Percentiles rank a stretch among this genome's conserved stretches.
These are phyloP conservation scores for Fragosphaeria purpurea DNA, from an alignment of 2,329 filamentous ascomycete species.

Conservation along the genomic window DNA sequence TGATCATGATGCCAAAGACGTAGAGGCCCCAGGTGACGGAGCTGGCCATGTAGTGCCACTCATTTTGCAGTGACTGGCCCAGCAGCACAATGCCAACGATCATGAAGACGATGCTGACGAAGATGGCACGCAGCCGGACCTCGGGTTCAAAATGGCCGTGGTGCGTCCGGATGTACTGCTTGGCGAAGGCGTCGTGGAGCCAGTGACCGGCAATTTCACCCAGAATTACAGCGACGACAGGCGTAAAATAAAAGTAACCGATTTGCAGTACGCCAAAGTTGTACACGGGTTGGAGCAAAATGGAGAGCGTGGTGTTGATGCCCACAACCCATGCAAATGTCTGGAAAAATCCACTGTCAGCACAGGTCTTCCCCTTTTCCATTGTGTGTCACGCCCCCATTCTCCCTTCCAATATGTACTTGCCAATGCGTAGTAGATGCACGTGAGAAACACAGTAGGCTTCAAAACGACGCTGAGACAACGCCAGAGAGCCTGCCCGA, in stretches of 20 bases:
- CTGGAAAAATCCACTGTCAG: conserved; percentile 3
- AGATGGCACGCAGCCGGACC: conserved; percentile 38
- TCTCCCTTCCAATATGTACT: background rate
- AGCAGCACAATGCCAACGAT: conserved; percentile 39
- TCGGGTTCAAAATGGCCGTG: conserved; percentile 47
- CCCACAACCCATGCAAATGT: conserved; percentile 43
- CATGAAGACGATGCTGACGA: conserved; percentile 38
- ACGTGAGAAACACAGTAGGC: conserved; percentile 26
- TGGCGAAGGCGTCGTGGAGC: conserved; percentile 42
- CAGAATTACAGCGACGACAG: conserved; percentile 41
- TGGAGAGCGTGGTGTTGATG: conserved; percentile 45
- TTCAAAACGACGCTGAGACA: conserved; percentile 28
- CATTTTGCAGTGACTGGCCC: conserved; percentile 38
- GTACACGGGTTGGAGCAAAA: conserved; percentile 41
- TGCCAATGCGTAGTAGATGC: conserved; percentile 26
- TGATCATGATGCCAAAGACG: conserved; percentile 45
- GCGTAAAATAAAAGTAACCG: conserved; percentile 49
- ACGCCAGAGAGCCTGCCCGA: conserved; percentile 29
- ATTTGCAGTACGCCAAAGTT: conserved; percentile 39
- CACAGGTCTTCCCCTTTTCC: too few species aligned
- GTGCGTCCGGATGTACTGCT: conserved; percentile 33
- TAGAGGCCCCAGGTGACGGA: conserved; percentile 42
- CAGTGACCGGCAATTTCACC: conserved; percentile 46
- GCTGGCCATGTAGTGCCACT: conserved; percentile 42
- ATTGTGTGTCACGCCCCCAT: too few species aligned